A percentile compares a stretch with the other conserved stretches of the same genome.
Evolutionary conservation across 2,329 filamentous ascomycete genomes (phyloP).

Genomic region (Colletotrichum sp.): DNA sequence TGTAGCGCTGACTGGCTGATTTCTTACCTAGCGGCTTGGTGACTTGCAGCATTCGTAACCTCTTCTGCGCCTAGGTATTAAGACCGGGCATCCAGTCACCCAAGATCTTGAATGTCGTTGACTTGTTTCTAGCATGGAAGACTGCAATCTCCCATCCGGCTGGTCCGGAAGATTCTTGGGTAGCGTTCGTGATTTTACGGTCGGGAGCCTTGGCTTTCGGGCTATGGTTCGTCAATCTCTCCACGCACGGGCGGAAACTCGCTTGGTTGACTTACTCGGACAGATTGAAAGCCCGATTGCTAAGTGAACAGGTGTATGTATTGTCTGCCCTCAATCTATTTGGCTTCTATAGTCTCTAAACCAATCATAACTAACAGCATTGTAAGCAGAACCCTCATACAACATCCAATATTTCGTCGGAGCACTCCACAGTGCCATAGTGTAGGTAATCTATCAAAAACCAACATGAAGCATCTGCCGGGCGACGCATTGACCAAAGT

Average conservation of each 20-base stretch:
- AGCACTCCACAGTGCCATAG: rapidly evolving
- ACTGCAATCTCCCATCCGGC: background rate
- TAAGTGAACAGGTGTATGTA: background rate
- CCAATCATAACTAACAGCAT: background rate
- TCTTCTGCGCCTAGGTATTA: background rate
- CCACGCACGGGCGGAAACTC: background rate
- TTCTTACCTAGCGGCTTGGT: background rate
- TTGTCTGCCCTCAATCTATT: background rate
- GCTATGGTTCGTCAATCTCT: background rate
- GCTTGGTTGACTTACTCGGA: background rate
- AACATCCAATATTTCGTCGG: background rate
- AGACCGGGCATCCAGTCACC: too few relatives aligned
- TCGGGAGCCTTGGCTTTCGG: background rate
- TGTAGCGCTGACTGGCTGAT: background rate
- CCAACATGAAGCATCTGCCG: background rate
- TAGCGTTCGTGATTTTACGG: background rate
- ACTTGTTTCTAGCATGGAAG: rapidly evolving
- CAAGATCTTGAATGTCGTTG: rapidly evolving
- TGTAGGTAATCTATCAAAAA: background rate
- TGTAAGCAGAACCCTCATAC: rapidly evolving
- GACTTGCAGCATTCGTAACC: background rate
- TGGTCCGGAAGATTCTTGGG: background rate
- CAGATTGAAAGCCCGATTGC: background rate
- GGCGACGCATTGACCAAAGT: background rate
- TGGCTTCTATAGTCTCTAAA: background rate